These are phyloP conservation scores for Marasmius fiardii DNA, from an alignment of 1,284 basidiomycete species.

Conservation along the genomic window DNA sequence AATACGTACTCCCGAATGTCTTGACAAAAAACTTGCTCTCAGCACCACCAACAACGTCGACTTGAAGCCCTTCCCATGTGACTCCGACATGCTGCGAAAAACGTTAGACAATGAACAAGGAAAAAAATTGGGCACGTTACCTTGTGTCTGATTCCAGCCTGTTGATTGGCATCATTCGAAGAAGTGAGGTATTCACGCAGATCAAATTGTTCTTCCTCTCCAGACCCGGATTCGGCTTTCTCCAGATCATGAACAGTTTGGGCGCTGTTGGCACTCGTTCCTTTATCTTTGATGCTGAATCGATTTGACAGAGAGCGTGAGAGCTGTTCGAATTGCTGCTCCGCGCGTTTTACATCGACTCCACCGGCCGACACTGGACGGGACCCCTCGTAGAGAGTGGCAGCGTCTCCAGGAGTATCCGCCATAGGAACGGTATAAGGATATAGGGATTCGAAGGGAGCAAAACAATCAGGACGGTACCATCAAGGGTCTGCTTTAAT, in stretches of 20 bases:
- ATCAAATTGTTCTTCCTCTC: slow-evolving; percentile 46
- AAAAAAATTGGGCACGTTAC: slow-evolving; percentile 17
- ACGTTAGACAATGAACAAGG: not conserved
- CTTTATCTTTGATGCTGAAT: slow-evolving; percentile 4
- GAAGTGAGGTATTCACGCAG: slow-evolving; percentile 74
- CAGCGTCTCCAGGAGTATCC: slow-evolving; percentile 15
- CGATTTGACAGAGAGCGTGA: slow-evolving; percentile 5
- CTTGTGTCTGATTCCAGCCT: slow-evolving; percentile 79
- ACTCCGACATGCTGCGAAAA: slow-evolving; percentile 64
- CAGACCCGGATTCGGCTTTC: slow-evolving; percentile 6
- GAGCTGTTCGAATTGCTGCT: slow-evolving; percentile 14
- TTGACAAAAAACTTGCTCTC: slow-evolving; percentile 66
- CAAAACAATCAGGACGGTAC: not conserved
- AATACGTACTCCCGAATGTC: slow-evolving; percentile 55
- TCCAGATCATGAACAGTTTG: slow-evolving; percentile 8
- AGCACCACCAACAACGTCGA: slow-evolving; percentile 64
- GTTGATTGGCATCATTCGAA: slow-evolving; percentile 62
- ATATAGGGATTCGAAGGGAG: no score
- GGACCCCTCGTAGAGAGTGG: slow-evolving; percentile 15
- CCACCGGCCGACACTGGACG: not conserved
- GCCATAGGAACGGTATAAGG: slow-evolving; percentile 13
- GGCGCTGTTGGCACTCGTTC: not conserved
- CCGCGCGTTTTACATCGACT: slow-evolving; percentile 14
- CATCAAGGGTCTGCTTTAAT: not conserved
- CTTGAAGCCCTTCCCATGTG: slow-evolving; percentile 73